Conservation (phyloP, 2,329 filamentous ascomycete genomes). For the Ambrosiella xylebori region DNA sequence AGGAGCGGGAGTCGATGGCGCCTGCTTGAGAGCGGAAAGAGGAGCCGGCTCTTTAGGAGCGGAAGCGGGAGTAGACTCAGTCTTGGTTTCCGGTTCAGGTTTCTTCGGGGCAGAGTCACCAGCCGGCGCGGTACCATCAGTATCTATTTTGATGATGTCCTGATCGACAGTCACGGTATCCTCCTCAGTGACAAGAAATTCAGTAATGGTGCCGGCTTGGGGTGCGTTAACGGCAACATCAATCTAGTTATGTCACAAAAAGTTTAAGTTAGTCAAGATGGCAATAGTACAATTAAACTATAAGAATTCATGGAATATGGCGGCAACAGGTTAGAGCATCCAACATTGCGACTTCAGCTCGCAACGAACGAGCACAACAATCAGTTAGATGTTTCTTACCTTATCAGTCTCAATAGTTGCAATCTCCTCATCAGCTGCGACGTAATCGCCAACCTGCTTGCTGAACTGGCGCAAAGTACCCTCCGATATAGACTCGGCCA, state of each 20-base stretch:
- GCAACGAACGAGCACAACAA: background rate
- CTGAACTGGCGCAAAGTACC: conserved; percentile 91
- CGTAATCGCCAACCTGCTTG: conserved; percentile 81
- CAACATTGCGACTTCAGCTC: background rate
- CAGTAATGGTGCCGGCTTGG: conserved; percentile 76
- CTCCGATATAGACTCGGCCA: conserved; percentile 98
- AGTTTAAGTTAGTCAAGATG: background rate
- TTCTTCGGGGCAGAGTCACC: conserved; percentile 3
- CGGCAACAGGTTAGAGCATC: background rate
- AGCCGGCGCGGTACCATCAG: conserved; percentile 28
- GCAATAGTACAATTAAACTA: background rate
- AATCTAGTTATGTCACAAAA: conserved; percentile 40
- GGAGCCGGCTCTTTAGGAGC: conserved; percentile 12
- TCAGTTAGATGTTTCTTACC: conserved; percentile 29
- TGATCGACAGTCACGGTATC: conserved; percentile 92
- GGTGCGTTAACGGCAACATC: conserved; percentile 94
- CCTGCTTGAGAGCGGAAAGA: conserved; percentile 16
- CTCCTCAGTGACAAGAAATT: conserved; percentile 81
- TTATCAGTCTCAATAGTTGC: conserved; percentile 99
- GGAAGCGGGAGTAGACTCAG: background rate
- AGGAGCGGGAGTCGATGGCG: background rate
- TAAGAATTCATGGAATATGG: too few relatives aligned
- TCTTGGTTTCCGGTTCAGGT: conserved; percentile 1
- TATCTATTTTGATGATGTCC: conserved; percentile 71
- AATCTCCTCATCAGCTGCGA: conserved; percentile 93